These are phyloP conservation scores for Irpex sp. DNA, from an alignment of 1,284 basidiomycete genomes.

Conservation along the genomic window DNA sequence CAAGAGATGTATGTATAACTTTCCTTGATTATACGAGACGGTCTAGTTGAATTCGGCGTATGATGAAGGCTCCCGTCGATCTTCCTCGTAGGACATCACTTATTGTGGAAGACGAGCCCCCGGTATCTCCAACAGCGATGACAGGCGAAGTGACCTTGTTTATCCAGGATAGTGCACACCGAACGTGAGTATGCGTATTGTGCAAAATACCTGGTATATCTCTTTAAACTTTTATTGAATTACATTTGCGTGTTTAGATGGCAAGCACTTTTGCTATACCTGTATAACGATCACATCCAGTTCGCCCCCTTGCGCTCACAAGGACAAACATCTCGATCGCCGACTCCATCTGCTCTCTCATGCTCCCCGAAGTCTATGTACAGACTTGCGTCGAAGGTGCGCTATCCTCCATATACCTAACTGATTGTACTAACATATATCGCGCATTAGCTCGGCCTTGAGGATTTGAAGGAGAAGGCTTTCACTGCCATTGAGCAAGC, in stretches of 20 bases:
- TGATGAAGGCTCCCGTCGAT: neutral
- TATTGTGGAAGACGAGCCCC: neutral
- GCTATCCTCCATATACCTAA: neutral
- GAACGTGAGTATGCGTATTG: conserved; percentile 6
- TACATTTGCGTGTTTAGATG: conserved; percentile 4
- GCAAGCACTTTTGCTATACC: conserved; percentile 15
- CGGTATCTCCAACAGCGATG: neutral
- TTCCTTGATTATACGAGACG: neutral
- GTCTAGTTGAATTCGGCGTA: neutral
- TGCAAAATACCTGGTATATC: neutral
- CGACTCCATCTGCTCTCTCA: neutral
- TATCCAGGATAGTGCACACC: conserved; percentile 11
- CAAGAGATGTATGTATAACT: conserved; percentile 1
- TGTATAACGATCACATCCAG: conserved; percentile 14
- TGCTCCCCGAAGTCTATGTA: conserved; percentile 18
- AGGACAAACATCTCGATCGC: neutral
- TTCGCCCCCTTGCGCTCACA: conserved; percentile 13
- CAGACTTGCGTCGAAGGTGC: conserved; percentile 14
- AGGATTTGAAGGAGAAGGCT: conserved; percentile 6
- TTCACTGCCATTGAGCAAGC: conserved; percentile 5
- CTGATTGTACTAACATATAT: neutral
- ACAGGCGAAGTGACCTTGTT: conserved; percentile 6
- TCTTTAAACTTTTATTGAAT: neutral
- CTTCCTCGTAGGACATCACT: neutral
- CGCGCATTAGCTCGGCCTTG: conserved; percentile 10